phyloP scores from a whole-genome alignment of 768 basidiomycete species.

The Suillus tomentosus region DNA sequence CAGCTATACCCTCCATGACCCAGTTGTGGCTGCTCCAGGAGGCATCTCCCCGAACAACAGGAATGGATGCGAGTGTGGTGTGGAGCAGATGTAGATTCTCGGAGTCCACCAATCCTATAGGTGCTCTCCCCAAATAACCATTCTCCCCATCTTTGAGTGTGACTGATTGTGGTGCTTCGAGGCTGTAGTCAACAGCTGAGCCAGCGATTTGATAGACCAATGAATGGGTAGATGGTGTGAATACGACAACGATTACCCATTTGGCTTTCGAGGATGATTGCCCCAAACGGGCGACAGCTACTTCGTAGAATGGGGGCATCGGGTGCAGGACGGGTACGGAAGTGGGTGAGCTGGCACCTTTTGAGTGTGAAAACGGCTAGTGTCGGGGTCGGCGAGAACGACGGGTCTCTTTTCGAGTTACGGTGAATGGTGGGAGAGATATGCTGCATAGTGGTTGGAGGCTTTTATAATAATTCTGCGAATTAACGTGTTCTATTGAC shows the following conservation, averaged over 20 bases:
- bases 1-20: constrained; percentile 35
- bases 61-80: constrained; percentile 28
- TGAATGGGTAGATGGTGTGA: constrained; percentile 32
- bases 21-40: constrained; percentile 32
- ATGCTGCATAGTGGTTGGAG: constrained; percentile 3
- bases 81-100: constrained; percentile 32
- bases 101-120: constrained; percentile 30
- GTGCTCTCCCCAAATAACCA: constrained; percentile 24
- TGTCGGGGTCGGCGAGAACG: background rate
- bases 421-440: constrained; percentile 19
- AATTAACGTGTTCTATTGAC: constrained; percentile 22
- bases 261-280: constrained; percentile 23
- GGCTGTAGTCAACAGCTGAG: constrained; percentile 27
- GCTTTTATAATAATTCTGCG: constrained; percentile 10
- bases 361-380: constrained; percentile 7
- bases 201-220: constrained; percentile 35
- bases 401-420: constrained; percentile 24
- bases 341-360: constrained; percentile 1
- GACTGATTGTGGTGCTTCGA: constrained; percentile 36
- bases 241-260: constrained; percentile 32
- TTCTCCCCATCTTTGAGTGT: constrained; percentile 33
- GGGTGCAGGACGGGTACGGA: constrained; percentile 10
- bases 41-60: constrained; percentile 28
- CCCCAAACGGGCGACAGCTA: constrained; percentile 31
- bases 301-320: constrained; percentile 38